These are phyloP conservation scores for Apiospora hydei DNA, from an alignment of 2,329 filamentous ascomycete species.

Conservation along the genomic window DNA sequence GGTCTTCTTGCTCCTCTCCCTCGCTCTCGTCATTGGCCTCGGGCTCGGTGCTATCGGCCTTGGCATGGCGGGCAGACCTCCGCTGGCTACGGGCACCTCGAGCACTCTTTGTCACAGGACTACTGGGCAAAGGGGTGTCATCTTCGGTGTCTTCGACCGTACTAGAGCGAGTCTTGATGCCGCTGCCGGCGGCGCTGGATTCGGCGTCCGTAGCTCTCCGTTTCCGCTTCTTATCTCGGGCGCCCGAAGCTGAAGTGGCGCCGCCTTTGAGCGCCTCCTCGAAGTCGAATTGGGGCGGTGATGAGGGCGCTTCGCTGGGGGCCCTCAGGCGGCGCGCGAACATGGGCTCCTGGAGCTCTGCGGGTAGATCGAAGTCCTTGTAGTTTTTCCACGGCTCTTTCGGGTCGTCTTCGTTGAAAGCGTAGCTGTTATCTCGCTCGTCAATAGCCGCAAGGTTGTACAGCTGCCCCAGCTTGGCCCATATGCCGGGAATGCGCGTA, in stretches of 20 bases:
- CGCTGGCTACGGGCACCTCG: constrained; percentile 54
- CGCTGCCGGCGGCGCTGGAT: constrained; percentile 57
- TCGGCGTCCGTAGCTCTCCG: constrained; percentile 44
- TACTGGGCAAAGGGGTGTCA: constrained; percentile 50
- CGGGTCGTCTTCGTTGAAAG: constrained; percentile 60
- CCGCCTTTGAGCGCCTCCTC: constrained; percentile 26
- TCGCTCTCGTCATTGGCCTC: constrained; percentile 35
- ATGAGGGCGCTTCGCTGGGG: constrained; percentile 55
- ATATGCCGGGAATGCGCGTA: constrained; percentile 89
- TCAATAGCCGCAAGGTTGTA: constrained; percentile 90
- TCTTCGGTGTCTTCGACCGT: constrained; percentile 62
- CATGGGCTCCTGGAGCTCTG: constrained; percentile 51
- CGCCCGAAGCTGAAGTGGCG: constrained; percentile 33
- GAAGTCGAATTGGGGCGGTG: constrained; percentile 55
- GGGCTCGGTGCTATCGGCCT: constrained; percentile 41
- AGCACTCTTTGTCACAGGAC: constrained; percentile 49
- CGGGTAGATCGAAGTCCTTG: constrained; percentile 70
- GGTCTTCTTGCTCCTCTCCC: constrained; percentile 28
- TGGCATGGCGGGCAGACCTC: constrained; percentile 52
- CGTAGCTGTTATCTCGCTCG: constrained; percentile 74
- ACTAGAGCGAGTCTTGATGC: constrained; percentile 51
- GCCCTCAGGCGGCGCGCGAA: constrained; percentile 53
- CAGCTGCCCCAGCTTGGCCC: constrained; percentile 82
- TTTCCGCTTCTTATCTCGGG: constrained; percentile 47
- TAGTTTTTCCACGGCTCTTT: constrained; percentile 67